These are phyloP conservation scores for Beverwykella pulmonaria DNA, from an alignment of 495 filamentous ascomycete genomes.

Conservation along the genomic window DNA sequence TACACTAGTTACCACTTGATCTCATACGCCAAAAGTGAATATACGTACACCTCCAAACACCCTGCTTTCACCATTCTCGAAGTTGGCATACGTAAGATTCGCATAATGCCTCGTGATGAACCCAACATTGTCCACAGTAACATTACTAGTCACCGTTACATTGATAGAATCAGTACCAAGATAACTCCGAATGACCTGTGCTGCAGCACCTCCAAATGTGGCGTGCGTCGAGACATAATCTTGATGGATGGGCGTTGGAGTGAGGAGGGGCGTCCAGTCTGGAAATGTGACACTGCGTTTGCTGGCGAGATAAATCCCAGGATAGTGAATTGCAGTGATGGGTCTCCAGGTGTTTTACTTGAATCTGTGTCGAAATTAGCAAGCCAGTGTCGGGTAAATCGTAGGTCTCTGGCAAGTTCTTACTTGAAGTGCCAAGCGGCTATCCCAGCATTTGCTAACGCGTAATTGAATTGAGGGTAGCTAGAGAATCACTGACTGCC, in stretches of 20 bases:
- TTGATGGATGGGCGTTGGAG: conserved; percentile 45
- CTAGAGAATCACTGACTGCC: conserved; percentile 36
- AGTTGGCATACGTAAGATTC: conserved; percentile 33
- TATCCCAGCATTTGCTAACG: conserved; percentile 47
- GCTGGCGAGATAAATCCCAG: conserved; percentile 36
- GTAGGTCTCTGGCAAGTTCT: background rate
- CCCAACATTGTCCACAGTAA: conserved; percentile 40
- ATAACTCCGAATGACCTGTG: conserved; percentile 36
- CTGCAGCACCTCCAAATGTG: conserved; percentile 45
- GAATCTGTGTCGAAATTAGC: conserved; percentile 16
- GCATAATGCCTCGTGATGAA: conserved; percentile 42
- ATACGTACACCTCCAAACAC: conserved; percentile 46
- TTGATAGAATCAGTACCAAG: conserved; percentile 38
- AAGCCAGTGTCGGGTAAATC: background rate
- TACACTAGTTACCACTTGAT: background rate
- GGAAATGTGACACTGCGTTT: conserved; percentile 35
- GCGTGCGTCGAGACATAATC: conserved; percentile 47
- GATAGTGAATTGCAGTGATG: conserved; percentile 43
- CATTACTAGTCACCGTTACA: conserved; percentile 41
- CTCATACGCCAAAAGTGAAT: background rate
- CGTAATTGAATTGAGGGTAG: conserved; percentile 46
- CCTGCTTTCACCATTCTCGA: conserved; percentile 43
- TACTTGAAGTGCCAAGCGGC: conserved; percentile 44
- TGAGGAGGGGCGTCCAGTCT: conserved; percentile 43
- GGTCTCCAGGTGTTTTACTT: conserved; percentile 43